Conservation (phyloP, 768 basidiomycete species). For the Suillus subalutaceus region DNA sequence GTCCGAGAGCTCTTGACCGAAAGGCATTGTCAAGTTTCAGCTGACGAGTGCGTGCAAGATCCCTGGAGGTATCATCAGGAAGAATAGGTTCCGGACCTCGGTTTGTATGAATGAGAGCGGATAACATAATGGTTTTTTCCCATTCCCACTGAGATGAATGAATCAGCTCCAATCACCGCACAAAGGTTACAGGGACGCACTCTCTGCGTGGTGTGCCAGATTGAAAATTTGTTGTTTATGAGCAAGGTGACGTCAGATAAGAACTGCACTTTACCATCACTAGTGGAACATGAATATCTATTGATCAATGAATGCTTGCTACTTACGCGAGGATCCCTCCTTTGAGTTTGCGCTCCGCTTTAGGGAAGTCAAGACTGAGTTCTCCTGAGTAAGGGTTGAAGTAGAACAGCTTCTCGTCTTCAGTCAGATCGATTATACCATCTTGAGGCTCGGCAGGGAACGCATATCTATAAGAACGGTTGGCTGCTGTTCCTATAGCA, state of each 20-base stretch:
- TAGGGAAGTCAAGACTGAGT: constrained; percentile 83
- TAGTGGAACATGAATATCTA: constrained; percentile 21
- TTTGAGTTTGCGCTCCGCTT: constrained; percentile 69
- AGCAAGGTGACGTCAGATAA: background rate
- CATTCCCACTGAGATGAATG: constrained; percentile 74
- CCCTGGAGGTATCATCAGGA: constrained; percentile 28
- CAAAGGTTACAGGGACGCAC: constrained; percentile 36
- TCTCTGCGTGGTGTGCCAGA: constrained; percentile 43
- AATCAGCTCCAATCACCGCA: constrained; percentile 10
- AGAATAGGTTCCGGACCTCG: constrained; percentile 47
- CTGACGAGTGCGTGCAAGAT: constrained; percentile 51
- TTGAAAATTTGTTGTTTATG: constrained; percentile 14
- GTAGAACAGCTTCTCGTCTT: constrained; percentile 79
- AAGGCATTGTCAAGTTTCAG: constrained; percentile 67
- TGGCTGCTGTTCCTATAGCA: constrained; percentile 4
- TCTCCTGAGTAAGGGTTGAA: constrained; percentile 94
- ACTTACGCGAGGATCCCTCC: constrained; percentile 92
- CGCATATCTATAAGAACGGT: constrained; percentile 55
- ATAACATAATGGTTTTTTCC: constrained; percentile 95
- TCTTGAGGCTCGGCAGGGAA: constrained; percentile 66
- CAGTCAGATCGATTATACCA: constrained; percentile 76
- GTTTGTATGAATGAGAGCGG: constrained; percentile 85
- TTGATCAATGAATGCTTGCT: constrained; percentile 2
- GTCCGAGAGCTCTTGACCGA: constrained; percentile 43
- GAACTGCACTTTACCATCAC: constrained; percentile 36